phyloP scores from a whole-genome alignment of 768 basidiomycete genomes.

The Cystofilobasidium capitatum region DNA sequence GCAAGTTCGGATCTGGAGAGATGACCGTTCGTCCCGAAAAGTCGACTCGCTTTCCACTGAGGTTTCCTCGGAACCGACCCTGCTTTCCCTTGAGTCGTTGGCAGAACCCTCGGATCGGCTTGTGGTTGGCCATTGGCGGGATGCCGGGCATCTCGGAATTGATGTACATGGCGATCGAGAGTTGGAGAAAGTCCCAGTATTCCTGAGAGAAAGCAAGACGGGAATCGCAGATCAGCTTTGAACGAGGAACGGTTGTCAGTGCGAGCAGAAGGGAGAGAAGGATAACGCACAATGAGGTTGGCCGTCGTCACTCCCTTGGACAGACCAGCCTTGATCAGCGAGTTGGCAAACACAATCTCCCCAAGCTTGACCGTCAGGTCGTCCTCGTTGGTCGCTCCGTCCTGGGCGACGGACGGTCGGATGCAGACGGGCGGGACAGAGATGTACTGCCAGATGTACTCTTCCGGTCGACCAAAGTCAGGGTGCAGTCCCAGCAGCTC shows the following conservation, averaged over 20 bases:
- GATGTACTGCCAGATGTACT: slow-evolving; percentile 97
- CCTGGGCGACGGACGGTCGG: slow-evolving; percentile 91
- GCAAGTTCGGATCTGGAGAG: slow-evolving; percentile 95
- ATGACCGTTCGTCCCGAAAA: slow-evolving; percentile 98
- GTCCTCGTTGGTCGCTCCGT: slow-evolving; percentile 90
- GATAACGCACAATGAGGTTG: slow-evolving; percentile 64
- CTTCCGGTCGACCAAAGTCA: slow-evolving; percentile 80
- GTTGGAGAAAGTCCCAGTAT: slow-evolving; percentile 96
- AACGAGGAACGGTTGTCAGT: not conserved
- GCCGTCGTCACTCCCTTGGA: slow-evolving; percentile 77
- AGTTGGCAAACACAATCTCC: slow-evolving; percentile 91
- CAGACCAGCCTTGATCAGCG: slow-evolving; percentile 80
- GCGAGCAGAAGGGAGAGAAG: slow-evolving; percentile 2
- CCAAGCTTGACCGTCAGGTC: slow-evolving; percentile 94
- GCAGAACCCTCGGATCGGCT: slow-evolving; percentile 94
- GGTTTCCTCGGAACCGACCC: slow-evolving; percentile 94
- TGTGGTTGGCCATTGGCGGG: slow-evolving; percentile 71
- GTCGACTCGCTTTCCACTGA: slow-evolving; percentile 97
- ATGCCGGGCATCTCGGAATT: slow-evolving; percentile 95
- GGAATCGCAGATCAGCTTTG: not conserved
- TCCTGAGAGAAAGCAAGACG: slow-evolving; percentile 48
- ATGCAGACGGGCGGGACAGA: slow-evolving; percentile 97
- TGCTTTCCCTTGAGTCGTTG: slow-evolving; percentile 98
- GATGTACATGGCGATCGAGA: slow-evolving; percentile 93
- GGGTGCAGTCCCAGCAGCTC: slow-evolving; percentile 88